Evolutionary conservation across 257 asterid genomes (phyloP).

Genomic region (Nicotiana attenuata): DNA sequence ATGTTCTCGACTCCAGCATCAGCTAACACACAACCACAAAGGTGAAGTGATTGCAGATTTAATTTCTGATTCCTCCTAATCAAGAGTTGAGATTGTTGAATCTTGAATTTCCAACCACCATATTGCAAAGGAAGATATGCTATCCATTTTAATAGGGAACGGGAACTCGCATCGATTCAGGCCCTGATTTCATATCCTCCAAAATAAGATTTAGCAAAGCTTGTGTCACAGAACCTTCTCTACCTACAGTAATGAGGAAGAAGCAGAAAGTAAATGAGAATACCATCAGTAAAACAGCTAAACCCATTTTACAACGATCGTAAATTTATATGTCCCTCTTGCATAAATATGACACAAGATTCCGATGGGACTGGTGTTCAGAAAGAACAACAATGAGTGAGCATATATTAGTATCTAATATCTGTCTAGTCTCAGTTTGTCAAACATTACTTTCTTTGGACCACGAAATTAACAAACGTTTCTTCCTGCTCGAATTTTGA

Average conservation of each 20-base stretch:
- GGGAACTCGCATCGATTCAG: conserved; percentile 55
- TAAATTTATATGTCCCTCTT: background rate
- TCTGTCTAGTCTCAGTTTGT: background rate
- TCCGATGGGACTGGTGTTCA: background rate
- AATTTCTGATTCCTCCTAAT: background rate
- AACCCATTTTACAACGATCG: background rate
- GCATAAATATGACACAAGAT: background rate
- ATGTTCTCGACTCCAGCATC: conserved; percentile 8
- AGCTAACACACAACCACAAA: background rate
- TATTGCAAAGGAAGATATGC: background rate
- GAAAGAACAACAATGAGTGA: background rate
- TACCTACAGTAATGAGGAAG: conserved; percentile 39
- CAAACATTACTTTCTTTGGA: background rate
- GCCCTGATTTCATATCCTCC: conserved; percentile 90
- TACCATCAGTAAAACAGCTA: background rate
- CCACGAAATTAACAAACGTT: background rate
- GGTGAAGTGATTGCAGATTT: background rate
- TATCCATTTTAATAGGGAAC: conserved; percentile 49
- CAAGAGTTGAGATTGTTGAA: background rate
- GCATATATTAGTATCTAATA: background rate
- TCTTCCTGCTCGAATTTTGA: too few species aligned
- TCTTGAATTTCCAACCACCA: background rate
- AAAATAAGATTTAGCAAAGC: conserved; percentile 52
- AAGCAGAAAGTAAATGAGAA: background rate
- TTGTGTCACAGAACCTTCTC: conserved; percentile 55